These are phyloP conservation scores for Salix suchowensis DNA, from an alignment of 345 rosid species.

Conservation along the genomic window DNA sequence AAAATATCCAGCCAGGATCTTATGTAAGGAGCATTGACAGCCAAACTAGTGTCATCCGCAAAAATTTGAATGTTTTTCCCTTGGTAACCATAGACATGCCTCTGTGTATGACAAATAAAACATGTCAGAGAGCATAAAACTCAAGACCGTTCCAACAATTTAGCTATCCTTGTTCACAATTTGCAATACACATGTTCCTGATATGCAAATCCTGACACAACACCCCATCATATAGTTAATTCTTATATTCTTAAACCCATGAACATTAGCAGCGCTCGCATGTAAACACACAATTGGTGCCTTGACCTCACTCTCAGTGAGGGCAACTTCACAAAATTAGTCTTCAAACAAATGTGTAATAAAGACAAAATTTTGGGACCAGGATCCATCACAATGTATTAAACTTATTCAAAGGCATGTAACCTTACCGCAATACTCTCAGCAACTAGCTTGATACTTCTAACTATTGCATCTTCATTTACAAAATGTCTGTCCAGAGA, in stretches of 20 bases:
- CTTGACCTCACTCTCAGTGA: neutral
- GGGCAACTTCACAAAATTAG: neutral
- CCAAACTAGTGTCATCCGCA: conserved; percentile 79
- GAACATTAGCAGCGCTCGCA: neutral
- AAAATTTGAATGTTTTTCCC: conserved; percentile 73
- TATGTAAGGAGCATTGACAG: conserved; percentile 70
- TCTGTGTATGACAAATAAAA: conserved; percentile 35
- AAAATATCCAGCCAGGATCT: conserved; percentile 80
- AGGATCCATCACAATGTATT: neutral
- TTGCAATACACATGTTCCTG: neutral
- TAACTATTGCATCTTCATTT: conserved; percentile 57
- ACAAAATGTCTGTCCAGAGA: conserved; percentile 54
- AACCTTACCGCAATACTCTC: conserved; percentile 88
- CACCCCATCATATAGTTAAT: neutral
- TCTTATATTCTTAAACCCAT: neutral
- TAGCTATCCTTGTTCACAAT: neutral
- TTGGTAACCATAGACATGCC: conserved; percentile 77
- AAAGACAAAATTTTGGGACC: conserved; percentile 6
- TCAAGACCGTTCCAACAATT: neutral
- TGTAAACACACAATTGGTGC: neutral
- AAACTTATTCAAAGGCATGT: neutral
- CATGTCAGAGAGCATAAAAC: neutral
- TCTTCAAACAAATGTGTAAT: neutral
- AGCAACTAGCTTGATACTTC: conserved; percentile 76
- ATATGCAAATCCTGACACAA: neutral